Evolutionary conservation across 106 monocot species (phyloP).

Genomic region (Alisma plantagoaquatica): DNA sequence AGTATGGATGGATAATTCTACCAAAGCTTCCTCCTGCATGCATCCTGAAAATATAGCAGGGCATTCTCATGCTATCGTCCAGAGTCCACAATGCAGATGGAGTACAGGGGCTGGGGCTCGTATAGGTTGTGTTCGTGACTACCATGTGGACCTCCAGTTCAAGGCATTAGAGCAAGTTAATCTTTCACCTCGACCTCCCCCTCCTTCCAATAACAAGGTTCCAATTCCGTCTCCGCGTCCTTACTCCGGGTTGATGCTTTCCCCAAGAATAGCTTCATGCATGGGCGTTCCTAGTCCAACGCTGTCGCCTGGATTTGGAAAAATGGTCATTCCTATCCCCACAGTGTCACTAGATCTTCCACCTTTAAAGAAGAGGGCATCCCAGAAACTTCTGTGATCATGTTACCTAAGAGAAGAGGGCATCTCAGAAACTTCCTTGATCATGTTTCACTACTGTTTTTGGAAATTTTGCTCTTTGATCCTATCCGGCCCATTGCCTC

Average conservation of each 20-base stretch:
- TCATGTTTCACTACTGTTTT: too few species aligned
- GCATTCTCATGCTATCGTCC: slow-evolving; percentile 1
- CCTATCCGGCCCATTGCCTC: too few species aligned
- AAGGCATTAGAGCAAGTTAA: slow-evolving; percentile 35
- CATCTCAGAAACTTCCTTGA: too few species aligned
- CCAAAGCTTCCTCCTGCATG: too few species aligned
- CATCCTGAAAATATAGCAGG: too few species aligned
- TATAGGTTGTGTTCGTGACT: slow-evolving; percentile 41
- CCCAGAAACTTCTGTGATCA: too few species aligned
- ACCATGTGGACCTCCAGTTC: slow-evolving; percentile 24
- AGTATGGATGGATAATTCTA: too few species aligned
- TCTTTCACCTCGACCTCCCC: slow-evolving; percentile 17
- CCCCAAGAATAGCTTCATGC: slow-evolving; percentile 46
- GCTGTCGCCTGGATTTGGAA: too few species aligned
- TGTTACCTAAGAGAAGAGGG: too few species aligned
- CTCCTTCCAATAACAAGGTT: slow-evolving; percentile 17
- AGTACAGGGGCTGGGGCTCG: slow-evolving; percentile 29
- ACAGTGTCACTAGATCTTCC: slow-evolving; percentile 38
- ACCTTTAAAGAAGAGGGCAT: slow-evolving; percentile 14
- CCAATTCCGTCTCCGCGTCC: slow-evolving; percentile 92
- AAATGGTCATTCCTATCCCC: too few species aligned
- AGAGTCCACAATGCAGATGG: slow-evolving; percentile 27
- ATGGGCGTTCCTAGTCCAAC: slow-evolving; percentile 38
- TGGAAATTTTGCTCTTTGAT: too few species aligned
- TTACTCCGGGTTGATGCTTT: slow-evolving; percentile 49